Evolutionary conservation across 306 rosid genomes (phyloP), one percentile per base, ranked within the genome.

Genomic region (Pyrus betulifolia): DNA sequence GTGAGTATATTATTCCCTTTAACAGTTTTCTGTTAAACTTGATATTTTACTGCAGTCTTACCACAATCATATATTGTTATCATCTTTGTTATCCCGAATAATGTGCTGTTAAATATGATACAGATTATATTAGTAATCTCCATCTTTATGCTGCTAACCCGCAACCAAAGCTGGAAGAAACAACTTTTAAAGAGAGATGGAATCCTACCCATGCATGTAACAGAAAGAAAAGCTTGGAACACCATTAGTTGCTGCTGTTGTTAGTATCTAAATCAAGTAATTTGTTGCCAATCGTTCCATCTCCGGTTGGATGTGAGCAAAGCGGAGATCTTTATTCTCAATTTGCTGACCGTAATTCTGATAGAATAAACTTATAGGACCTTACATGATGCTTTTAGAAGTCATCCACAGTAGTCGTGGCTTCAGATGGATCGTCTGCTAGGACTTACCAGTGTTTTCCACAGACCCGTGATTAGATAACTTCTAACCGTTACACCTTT

Each of bases 1-100:
- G 99, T 92, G 79, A 86, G 97, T 87, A 38, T 15, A 66, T 69
- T 42, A 54, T 6, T 19, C 67, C 63, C 42, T 33, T 11, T 17
- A 15, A 38, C 23, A 22, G 30, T 23, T 72, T 3, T 55, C 67
- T 57, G 35, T 57, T 11, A 55, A 38, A 71, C 64, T 38, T 22
- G 11, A 49, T 23, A 69, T 31, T 31, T 30, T 9, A 17, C 33
- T 54, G 64, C n/a, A n/a, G n/a, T n/a, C n/a, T n/a, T n/a, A n/a
- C n/a, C n/a, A n/a, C 75, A 69, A 40, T 55, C 22, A 15, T 6
- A 33, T 35, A 6, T 14, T 45, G 14, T 13, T 45, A 69, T 13
- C 70, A 42, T 42, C 45, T 42, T 42, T 42, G 45, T 42, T 42
- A 42, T 42, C 45, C 12, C 4, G 46, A 42, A 42, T 42, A 42